Conservation (phyloP, 768 basidiomycete genomes). For the Roridomyces roridus region DNA sequence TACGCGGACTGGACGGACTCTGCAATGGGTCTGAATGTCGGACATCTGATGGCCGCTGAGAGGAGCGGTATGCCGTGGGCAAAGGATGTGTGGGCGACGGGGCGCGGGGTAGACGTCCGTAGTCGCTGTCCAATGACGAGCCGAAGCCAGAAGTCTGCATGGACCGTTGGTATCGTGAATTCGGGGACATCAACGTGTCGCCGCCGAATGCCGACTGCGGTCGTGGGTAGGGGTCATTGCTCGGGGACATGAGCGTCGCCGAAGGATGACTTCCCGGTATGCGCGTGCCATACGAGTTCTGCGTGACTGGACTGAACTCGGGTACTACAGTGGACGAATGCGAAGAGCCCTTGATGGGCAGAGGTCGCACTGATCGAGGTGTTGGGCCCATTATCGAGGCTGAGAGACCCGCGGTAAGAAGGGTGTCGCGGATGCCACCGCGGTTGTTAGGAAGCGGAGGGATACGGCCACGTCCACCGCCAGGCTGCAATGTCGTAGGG, state of each 20-base stretch:
- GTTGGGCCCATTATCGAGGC: constrained; percentile 36
- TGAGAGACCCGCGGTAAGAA: constrained; percentile 25
- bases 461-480: constrained; percentile 35
- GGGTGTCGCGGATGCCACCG: constrained; percentile 27
- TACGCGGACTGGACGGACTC: constrained; percentile 64
- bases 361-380: constrained; percentile 41
- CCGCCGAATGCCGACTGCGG: constrained; percentile 70
- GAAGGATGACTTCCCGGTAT: constrained; percentile 19
- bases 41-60: constrained; percentile 48
- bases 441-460: constrained; percentile 43
- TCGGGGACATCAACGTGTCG: constrained; percentile 49
- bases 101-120: constrained; percentile 46
- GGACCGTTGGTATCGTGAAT: constrained; percentile 36
- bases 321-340: constrained; percentile 31
- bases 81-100: constrained; percentile 33
- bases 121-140: constrained; percentile 41
- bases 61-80: constrained; percentile 20
- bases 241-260: constrained; percentile 45
- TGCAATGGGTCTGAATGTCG: constrained; percentile 58
- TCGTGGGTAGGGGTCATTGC: constrained; percentile 63
- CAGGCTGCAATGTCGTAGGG: constrained; percentile 42
- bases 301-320: constrained; percentile 34
- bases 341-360: constrained; percentile 48
- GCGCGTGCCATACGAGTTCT: constrained; percentile 34
- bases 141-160: constrained; percentile 46